Base-by-base conservation (phyloP, 1,139 yeast genomes). In the Blastobotrys arbuscula region DNA sequence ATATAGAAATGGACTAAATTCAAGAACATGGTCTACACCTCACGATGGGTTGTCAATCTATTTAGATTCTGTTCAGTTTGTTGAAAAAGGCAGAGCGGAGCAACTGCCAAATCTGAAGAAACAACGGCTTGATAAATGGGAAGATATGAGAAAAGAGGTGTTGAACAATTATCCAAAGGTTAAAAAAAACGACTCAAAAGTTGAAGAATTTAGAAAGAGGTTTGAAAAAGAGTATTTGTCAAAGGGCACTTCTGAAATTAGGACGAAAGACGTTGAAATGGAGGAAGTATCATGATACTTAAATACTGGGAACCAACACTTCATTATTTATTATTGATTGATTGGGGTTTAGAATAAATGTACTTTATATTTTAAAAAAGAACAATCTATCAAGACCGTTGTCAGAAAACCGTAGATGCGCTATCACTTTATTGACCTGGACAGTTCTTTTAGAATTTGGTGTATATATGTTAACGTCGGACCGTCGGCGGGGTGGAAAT, bases 41-140 rank as follows among this genome's bases (percentile, higher is more conserved):
- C 96, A 87, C 62, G 83, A 80, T 56, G 96, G 96, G 3, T 74
- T 79, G 41, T 82, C 90, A 23, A 69, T 74, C 50, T 78, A 80
- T 10, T 69, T 87, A 9, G 76, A 74, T 54, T 76, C 74, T 42
- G 80, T 82, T 42, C 60, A 66, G 45, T 66, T 69, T 45, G 56
- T 67, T 43, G 57, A 63, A 3, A 48, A 51, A 13, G 73, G 73
- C 13, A 59, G 59, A 51, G 68, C 71, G 1, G 66, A 63, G 42
- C 53, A 52, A 37, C 45, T 59, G 19, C 59, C 59, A 16, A 38
- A 53, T 24, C 50, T 59, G 47, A 59, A 59, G 48, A 59, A 62
- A 46, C 56, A 55, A 45, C 53, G 69, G 16, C 38, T 66, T 23
- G 56, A 50, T 16, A 66, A 61, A 38, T 63, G 69, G 68, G 39